Conservation (phyloP, 306 rosid species). For the Corylus americana region DNA sequence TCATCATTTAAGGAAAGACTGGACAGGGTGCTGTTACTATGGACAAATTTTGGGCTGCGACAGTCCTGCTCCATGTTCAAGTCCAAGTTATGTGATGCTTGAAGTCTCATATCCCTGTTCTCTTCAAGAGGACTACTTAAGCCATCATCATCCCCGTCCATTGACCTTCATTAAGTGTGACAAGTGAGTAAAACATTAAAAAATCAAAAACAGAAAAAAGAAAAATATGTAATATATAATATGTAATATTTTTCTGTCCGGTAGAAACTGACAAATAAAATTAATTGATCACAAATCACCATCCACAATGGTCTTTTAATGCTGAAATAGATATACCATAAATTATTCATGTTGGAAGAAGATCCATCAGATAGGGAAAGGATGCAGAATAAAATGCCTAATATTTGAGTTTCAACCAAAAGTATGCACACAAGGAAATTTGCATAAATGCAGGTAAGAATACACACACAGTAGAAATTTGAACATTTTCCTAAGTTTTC, state of each 20-base stretch:
- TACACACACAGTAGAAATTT: not conserved
- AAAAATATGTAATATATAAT: not conserved
- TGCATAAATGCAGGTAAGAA: not conserved
- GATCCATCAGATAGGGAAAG: not conserved
- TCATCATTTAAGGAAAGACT: conserved; percentile 13
- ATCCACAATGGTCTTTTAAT: not conserved
- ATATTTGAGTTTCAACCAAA: not conserved
- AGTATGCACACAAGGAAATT: not conserved
- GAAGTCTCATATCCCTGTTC: conserved; percentile 31
- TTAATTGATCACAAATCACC: not conserved
- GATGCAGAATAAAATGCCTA: not conserved
- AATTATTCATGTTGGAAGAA: not conserved
- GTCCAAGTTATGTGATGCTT: conserved; percentile 47
- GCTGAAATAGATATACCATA: not conserved
- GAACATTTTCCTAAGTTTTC: not conserved
- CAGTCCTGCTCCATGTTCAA: conserved; percentile 60
- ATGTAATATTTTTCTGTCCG: not conserved
- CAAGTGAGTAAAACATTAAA: conserved; percentile 5
- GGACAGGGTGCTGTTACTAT: conserved; percentile 29
- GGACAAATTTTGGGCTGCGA: conserved; percentile 37
- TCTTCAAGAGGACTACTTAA: conserved; percentile 34
- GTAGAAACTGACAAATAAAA: conserved; percentile 4
- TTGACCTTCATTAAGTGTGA: conserved; percentile 39
- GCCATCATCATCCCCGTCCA: conserved; percentile 44
- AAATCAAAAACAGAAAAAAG: not conserved